Evolutionary conservation across 2,329 filamentous ascomycete genomes (phyloP), one percentile per base, ranked within the genome.

Genomic region (Aspergillus costaricaensis): DNA sequence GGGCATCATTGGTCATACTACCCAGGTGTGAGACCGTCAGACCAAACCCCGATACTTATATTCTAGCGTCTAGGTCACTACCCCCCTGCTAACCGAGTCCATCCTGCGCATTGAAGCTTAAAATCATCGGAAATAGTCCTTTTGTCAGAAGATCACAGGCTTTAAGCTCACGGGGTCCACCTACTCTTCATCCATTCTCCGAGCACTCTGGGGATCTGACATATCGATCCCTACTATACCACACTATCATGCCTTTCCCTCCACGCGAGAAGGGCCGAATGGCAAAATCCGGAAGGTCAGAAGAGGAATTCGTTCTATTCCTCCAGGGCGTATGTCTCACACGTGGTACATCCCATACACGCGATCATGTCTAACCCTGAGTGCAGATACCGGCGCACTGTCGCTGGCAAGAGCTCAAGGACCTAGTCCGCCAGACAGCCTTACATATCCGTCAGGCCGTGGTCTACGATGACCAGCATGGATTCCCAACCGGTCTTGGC

Each of bases 231-330:
- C 23, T 21, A 30, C 55, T 30, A 51, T 30, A 38, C 30, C 39
- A 59, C 39, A 59, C n/a, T 7, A 64, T 39, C 19, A 78, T 77
- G 74, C 70, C 75, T 49, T 65, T 66, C 5, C 65, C 74, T 25
- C 67, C 55, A 67, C 70, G 70, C 48, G 72, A 73, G 44, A 77
- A 73, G 62, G 69, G 69, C 56, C 72, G 73, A 39, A 66, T 61
- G 36, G 55, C 69, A 14, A 72, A 67, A 63, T 55, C 67, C 48
- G 69, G 75, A 63, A 71, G 69, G 25, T 70, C 72, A 5, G 77
- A 79, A 25, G 77, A 78, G 62, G 77, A 79, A 68, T 79, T 77
- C 50, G 77, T 79, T n/a, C 64, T 79, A 12, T 79, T 79, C 59
- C 70, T 79, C 17, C 77, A 79, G 58, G 77, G 77, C 19, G 77